Evolutionary conservation across 768 basidiomycete genomes (phyloP), one percentile per base, ranked within the genome.

Genomic region (Trametes elegans): DNA sequence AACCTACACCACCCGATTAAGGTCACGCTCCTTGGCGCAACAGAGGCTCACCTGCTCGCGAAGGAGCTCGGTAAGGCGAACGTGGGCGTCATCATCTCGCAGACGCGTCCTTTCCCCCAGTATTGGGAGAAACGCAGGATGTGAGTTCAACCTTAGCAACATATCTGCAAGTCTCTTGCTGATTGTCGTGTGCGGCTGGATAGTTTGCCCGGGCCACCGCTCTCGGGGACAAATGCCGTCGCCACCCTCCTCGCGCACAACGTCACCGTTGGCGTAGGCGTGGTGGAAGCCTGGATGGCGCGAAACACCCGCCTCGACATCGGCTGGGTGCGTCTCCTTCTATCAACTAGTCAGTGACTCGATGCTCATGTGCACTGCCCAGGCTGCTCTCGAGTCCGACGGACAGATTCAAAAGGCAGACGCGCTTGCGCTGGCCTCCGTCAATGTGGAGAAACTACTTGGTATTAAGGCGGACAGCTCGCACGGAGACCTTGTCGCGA

Each of bases 241-340:
- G 73, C 79, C 23, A 75, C 75, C 44, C 78, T 97, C 18, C 65
- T 85, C 14, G 73, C 74, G 4, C 79, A 88, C 36, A 84, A 83
- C 19, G 88, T 95, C 11, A 82, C 81, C 6, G 83, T 90, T 27
- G 88, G 82, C 21, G 66, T 91, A 41, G 87, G 85, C n/a, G 74
- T 85, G 43, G 70, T 77, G 38, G 82, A 85, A 57, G 79, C 79
- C 39, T 92, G 86, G 86, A 75, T 78, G 23, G 84, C 87, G 16
- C 80, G 89, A n/a, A 90, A 87, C 65, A 76, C 86, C 7, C 80
- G 87, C 10, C 88, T 91, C 58, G 91, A 95, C 59, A 71, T 83
- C 29, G 87, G 82, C 44, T 94, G 93, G 92, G 88, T 86, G 55
- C 62, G 82, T 73, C 18, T n/a, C n/a, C n/a, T n/a, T n/a, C n/a